phyloP scores from a whole-genome alignment of 805 yeast genomes.

The Teunomyces atbi region DNA sequence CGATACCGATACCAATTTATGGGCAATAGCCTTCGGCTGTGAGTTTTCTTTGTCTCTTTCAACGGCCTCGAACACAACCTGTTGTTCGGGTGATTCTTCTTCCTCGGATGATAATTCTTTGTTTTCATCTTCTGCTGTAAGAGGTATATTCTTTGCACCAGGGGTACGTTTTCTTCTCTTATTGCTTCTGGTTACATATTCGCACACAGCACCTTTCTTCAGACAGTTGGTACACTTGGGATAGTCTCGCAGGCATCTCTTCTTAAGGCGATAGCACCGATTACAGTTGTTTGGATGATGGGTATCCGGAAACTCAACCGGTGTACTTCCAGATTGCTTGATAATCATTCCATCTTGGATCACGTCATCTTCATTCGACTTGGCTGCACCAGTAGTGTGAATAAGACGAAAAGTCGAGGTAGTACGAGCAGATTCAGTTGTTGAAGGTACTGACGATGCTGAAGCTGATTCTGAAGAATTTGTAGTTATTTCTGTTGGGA shows the following conservation, averaged over 20 bases:
- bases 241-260: constrained; percentile 38
- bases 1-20: constrained; percentile 22
- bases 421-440: background rate
- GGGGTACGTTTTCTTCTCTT: constrained; percentile 20
- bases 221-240: constrained; percentile 39
- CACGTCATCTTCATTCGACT: background rate
- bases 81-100: constrained; percentile 1
- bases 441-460: background rate
- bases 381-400: background rate
- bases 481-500: background rate
- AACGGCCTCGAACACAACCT: constrained; percentile 7
- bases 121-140: background rate
- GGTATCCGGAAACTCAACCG: constrained; percentile 11
- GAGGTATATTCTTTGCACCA: background rate
- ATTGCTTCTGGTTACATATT: constrained; percentile 32
- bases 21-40: constrained; percentile 11
- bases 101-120: constrained; percentile 3
- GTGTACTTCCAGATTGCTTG: constrained; percentile 1
- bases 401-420: background rate
- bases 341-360: constrained; percentile 1
- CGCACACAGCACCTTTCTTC: constrained; percentile 36
- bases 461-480: background rate
- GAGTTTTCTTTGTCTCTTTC: background rate
- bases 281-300: constrained; percentile 39
- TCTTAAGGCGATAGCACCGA: constrained; percentile 42